These are phyloP conservation scores for Toxoplasma gondii DNA, from an alignment of 169 alveolate genomes.

Conservation along the genomic window DNA sequence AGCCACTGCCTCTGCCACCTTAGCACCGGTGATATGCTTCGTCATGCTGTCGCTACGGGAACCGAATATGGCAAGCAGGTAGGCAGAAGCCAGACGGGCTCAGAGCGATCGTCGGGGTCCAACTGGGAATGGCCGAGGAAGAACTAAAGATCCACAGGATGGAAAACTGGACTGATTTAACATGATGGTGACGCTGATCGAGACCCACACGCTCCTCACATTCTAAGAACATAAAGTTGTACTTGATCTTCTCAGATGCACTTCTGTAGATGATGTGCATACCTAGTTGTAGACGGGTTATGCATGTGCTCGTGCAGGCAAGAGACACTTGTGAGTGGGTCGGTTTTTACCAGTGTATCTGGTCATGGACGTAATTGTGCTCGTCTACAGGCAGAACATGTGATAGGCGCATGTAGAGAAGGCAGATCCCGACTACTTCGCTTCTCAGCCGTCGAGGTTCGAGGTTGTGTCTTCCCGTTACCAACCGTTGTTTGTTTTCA, in stretches of 20 bases:
- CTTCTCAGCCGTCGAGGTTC: too few species aligned
- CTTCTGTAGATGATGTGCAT: too few species aligned
- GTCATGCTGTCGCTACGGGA: constrained; percentile 90
- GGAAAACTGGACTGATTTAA: neutral
- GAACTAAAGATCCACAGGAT: neutral
- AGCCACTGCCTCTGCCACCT: constrained; percentile 71
- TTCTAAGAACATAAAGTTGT: too few species aligned
- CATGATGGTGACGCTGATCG: neutral
- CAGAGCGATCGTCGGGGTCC: neutral
- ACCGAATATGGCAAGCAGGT: constrained; percentile 87
- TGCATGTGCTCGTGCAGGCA: neutral
- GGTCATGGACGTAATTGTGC: neutral
- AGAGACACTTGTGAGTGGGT: neutral
- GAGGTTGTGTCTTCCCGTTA: too few species aligned
- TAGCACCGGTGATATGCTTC: constrained; percentile 92
- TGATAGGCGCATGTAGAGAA: neutral
- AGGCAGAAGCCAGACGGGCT: neutral
- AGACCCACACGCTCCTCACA: too few species aligned
- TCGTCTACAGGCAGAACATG: neutral
- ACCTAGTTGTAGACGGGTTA: too few species aligned
- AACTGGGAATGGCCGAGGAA: neutral
- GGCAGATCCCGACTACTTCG: neutral
- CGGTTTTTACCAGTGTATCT: neutral
- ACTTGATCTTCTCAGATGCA: neutral
- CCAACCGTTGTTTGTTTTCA: too few species aligned